Evolutionary conservation across 768 basidiomycete genomes (phyloP).

Genomic region (Pholiota microspora): DNA sequence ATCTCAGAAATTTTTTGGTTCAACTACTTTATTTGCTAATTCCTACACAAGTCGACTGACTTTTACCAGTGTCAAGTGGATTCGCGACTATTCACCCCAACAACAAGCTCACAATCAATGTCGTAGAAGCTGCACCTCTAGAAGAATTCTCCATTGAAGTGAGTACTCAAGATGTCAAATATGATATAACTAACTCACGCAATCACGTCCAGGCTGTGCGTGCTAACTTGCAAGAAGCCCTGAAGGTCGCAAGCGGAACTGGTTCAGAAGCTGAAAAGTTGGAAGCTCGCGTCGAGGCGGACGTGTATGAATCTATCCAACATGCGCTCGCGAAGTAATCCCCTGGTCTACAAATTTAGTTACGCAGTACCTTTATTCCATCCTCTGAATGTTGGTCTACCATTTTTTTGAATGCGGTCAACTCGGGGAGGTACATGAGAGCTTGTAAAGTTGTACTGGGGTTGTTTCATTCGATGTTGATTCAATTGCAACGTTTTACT

Average conservation of each 20-base stretch:
- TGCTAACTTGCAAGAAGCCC: conserved; percentile 84
- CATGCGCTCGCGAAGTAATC: conserved; percentile 61
- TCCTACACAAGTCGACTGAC: not conserved
- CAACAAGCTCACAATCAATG: conserved; percentile 96
- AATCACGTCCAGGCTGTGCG: conserved; percentile 73
- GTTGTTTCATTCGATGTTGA: no score
- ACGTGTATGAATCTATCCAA: conserved; percentile 95
- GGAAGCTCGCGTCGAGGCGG: conserved; percentile 91
- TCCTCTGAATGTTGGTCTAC: not conserved
- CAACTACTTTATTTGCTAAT: conserved; percentile 37
- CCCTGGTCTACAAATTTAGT: not conserved
- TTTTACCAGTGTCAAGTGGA: conserved; percentile 79
- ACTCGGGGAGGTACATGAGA: no score
- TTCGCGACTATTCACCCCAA: conserved; percentile 98
- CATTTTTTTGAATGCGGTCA: not conserved
- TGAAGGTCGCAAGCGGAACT: conserved; percentile 74
- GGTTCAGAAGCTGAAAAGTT: conserved; percentile 93
- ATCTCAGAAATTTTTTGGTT: conserved; percentile 97
- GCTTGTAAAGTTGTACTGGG: no score
- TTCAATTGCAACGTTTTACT: no score
- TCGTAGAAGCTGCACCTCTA: conserved; percentile 91
- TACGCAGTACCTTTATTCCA: not conserved
- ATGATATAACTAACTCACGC: not conserved
- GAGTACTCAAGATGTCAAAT: conserved; percentile 16
- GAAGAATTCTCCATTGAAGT: conserved; percentile 92